Base-by-base conservation (phyloP, 257 asterid species). In the Oldenlandia corymbosa region DNA sequence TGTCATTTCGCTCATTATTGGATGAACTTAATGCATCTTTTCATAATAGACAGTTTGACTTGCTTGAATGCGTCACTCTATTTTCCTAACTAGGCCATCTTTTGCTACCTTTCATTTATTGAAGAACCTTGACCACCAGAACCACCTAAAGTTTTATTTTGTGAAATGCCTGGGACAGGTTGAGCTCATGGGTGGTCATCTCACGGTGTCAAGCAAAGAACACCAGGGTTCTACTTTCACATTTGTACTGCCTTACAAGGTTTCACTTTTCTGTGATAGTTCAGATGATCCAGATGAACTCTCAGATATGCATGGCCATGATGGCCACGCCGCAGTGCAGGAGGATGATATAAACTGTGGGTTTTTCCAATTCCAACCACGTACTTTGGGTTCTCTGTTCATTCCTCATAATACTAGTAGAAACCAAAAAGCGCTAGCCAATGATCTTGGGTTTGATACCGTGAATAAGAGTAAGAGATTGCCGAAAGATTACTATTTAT, bases 111-210 rank as follows among this genome's bases (percentile, higher is more conserved):
- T n/a, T 64, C 27, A 23, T 7, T 64, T 14, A 4, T 51, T 21
- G 2, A 34, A 51, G 20, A 34, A 16, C 30, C 46, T 18, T 39
- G 26, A 39, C 24, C 14, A 13, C 9, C 2, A 34, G 20, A 37
- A 50, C 10, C 21, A 46, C 7, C 17, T 30, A n/a, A 49, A 34
- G 5, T 43, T 26, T 50, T 26, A 28, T 10, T 26, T 10, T 10
- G 37, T 51, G 57, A 8, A 31, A 2, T 66, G 48, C 36, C 24
- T 46, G 65, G 60, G 59, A 72, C 79, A 87, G 96, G 97, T 86
- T 71, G 97, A 90, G 79, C 97, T 90, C 64, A 90, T 90, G 97
- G 97, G 97, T 12, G 97, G 97, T 68, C 83, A 75, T 50, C 85
- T 90, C 42, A 80, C 95, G 0, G 95, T 90, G 31, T 79, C 87